phyloP scores from a whole-genome alignment of 78 protist genomes.

The Monosiga brevicollis region DNA sequence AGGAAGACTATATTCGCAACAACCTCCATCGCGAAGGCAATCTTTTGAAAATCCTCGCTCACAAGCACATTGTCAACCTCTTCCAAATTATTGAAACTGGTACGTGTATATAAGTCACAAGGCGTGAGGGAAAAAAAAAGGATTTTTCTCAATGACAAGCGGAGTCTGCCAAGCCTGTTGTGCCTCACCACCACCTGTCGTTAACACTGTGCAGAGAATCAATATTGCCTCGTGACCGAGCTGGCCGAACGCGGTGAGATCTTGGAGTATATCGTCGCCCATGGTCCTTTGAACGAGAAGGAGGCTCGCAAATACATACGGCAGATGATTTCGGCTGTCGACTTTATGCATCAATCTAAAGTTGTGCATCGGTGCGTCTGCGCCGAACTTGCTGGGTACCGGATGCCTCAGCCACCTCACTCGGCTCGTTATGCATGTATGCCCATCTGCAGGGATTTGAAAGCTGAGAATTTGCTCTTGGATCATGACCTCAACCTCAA shows the following conservation, averaged over 20 bases:
- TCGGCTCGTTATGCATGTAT: conserved; percentile 32
- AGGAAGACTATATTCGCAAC: background rate
- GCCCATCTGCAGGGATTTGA: conserved; percentile 45
- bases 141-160: too few relatives aligned
- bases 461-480: conserved; percentile 71
- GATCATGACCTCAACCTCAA: conserved; percentile 64
- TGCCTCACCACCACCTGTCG: too few relatives aligned
- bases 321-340: conserved; percentile 22
- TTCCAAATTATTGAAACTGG: conserved; percentile 38
- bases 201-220: background rate
- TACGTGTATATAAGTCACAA: too few relatives aligned
- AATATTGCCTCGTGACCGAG: conserved; percentile 39
- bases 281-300: conserved; percentile 10
- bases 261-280: conserved; percentile 27
- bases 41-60: background rate
- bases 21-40: background rate
- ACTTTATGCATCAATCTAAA: conserved; percentile 27
- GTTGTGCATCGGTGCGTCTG: conserved; percentile 3
- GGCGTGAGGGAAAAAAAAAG: too few relatives aligned
- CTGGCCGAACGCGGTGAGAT: conserved; percentile 40
- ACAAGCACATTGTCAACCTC: background rate
- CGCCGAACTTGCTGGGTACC: background rate
- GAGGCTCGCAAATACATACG: conserved; percentile 8
- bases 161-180: too few relatives aligned
- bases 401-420: background rate